Evolutionary conservation across 805 yeast genomes (phyloP).

Genomic region (Grigorovia jiainica): DNA sequence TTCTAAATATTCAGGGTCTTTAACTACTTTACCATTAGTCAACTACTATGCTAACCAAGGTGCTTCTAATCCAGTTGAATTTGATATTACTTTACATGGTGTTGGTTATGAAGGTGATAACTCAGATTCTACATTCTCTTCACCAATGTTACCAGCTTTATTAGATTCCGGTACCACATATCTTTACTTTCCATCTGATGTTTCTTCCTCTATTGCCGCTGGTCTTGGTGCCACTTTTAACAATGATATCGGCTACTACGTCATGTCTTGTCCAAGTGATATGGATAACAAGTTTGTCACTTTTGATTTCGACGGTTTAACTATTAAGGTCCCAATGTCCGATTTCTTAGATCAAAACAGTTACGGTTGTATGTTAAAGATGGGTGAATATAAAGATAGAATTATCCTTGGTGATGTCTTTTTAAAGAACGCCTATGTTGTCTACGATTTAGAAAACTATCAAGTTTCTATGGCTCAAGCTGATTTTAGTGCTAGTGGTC

Average conservation of each 20-base stretch:
- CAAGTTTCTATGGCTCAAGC: constrained; percentile 51
- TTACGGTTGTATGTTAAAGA: neutral
- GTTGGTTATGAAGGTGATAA: constrained; percentile 15
- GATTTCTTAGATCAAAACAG: constrained; percentile 22
- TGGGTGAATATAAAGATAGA: no score
- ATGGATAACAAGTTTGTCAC: no score
- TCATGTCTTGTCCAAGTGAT: no score
- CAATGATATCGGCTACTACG: neutral
- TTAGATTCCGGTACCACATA: constrained; percentile 49
- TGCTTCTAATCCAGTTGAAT: constrained; percentile 9
- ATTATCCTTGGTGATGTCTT: constrained; percentile 46
- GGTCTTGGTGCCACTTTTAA: constrained; percentile 33
- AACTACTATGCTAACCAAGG: constrained; percentile 23
- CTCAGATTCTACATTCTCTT: constrained; percentile 12
- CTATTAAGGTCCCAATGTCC: constrained; percentile 41
- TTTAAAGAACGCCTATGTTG: constrained; percentile 50
- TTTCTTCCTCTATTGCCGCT: constrained; percentile 24
- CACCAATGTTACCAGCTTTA: constrained; percentile 28
- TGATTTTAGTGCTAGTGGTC: constrained; percentile 6
- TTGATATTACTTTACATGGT: constrained; percentile 21
- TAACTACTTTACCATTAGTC: constrained; percentile 42
- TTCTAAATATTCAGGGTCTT: constrained; percentile 49
- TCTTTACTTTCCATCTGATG: constrained; percentile 35
- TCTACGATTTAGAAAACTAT: constrained; percentile 51
- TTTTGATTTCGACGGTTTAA: constrained; percentile 52